Conservation (phyloP, 2,329 filamentous ascomycete genomes). For the Sarocladium kiliense region DNA sequence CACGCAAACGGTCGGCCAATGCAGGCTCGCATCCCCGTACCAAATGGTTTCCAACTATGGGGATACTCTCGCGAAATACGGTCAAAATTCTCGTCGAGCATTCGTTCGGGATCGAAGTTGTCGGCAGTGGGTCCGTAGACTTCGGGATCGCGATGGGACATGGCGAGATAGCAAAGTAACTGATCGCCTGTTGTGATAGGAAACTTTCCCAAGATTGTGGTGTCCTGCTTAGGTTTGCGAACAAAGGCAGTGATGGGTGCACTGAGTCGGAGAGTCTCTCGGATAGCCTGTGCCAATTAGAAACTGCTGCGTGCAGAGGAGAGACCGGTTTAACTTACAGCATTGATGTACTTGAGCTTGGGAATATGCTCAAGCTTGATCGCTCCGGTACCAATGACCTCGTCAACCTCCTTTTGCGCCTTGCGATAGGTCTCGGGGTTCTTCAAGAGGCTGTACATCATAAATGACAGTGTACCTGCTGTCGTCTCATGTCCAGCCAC, state of each 20-base stretch:
- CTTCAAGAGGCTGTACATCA: constrained; percentile 55
- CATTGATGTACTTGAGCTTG: constrained; percentile 59
- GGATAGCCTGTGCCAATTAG: constrained; percentile 31
- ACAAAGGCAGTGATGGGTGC: constrained; percentile 21
- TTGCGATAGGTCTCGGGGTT: constrained; percentile 49
- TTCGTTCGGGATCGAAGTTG: constrained; percentile 65
- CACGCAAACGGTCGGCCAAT: constrained; percentile 71
- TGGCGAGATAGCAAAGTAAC: constrained; percentile 39
- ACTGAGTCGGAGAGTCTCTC: constrained; percentile 41
- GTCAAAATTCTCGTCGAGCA: constrained; percentile 64
- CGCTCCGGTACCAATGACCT: constrained; percentile 48
- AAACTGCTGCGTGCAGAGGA: neutral
- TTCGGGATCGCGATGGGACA: constrained; percentile 48
- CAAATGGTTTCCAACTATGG: constrained; percentile 68
- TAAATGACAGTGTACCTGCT: constrained; percentile 56
- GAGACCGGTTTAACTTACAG: constrained; percentile 27
- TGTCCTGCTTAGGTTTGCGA: constrained; percentile 19
- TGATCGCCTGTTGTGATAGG: constrained; percentile 37
- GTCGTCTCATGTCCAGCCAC: constrained; percentile 64
- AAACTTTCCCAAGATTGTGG: constrained; percentile 50
- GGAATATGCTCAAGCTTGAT: constrained; percentile 54
- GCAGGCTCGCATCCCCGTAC: constrained; percentile 64
- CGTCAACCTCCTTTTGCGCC: constrained; percentile 58
- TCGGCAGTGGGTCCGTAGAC: constrained; percentile 61
- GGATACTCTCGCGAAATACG: constrained; percentile 46